These are phyloP conservation scores for Phyllachora maydis DNA, from an alignment of 2,329 filamentous ascomycete genomes.

Conservation along the genomic window DNA sequence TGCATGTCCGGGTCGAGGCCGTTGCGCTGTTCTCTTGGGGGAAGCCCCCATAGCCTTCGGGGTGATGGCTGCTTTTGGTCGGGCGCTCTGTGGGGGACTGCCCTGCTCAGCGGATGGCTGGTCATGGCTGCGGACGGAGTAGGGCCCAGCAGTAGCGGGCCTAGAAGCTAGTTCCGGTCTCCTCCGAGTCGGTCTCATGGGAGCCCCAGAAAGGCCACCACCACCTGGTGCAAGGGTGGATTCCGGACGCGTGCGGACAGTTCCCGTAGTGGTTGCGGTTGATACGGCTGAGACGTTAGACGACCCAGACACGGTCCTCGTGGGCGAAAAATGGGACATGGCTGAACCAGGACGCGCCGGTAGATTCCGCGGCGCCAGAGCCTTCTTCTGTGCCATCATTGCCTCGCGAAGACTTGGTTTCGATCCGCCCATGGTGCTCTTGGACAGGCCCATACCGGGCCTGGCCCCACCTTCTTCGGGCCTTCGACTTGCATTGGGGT, in stretches of 20 bases:
- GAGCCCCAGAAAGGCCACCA: constrained; percentile 42
- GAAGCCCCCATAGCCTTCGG: constrained; percentile 29
- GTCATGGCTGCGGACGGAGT: constrained; percentile 38
- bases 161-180: constrained; percentile 35
- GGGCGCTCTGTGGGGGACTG: constrained; percentile 23
- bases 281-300: constrained; percentile 14
- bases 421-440: constrained; percentile 34
- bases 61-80: constrained; percentile 22
- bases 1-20: constrained; percentile 23
- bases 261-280: constrained; percentile 12
- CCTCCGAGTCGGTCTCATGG: constrained; percentile 37
- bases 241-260: constrained; percentile 20
- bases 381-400: constrained; percentile 66
- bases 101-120: too few relatives aligned
- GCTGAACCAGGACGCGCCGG: constrained; percentile 39
- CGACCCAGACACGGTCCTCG: constrained; percentile 17
- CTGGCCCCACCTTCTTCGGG: constrained; percentile 23
- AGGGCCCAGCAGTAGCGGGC: constrained; percentile 44
- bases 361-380: constrained; percentile 26
- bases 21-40: constrained; percentile 27
- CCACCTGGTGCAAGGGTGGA: constrained; percentile 19
- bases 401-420: constrained; percentile 60
- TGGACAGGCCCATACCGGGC: constrained; percentile 38
- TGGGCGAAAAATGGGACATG: constrained; percentile 39
- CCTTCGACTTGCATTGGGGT: constrained; percentile 49